Evolutionary conservation across 306 rosid species (phyloP).

Genomic region (Vigna reflexopilosa): DNA sequence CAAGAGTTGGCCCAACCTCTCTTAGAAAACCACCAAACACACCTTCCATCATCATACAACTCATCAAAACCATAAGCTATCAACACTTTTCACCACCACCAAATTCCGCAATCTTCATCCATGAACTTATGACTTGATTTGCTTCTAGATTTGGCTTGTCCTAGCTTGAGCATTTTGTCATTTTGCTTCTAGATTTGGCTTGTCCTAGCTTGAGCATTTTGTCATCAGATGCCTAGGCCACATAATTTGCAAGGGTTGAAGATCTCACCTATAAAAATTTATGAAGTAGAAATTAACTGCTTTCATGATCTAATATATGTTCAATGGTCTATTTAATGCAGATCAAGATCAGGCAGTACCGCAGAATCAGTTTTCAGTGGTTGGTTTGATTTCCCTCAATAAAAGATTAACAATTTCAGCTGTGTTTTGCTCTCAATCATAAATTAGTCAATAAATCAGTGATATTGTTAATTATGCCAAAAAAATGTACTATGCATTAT

Average conservation of each 20-base stretch:
- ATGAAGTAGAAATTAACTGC: conserved; percentile 10
- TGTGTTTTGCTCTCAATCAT: conserved; percentile 30
- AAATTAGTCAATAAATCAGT: conserved; percentile 25
- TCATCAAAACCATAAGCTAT: too few species aligned
- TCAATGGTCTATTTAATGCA: conserved; percentile 33
- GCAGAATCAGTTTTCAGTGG: conserved; percentile 59
- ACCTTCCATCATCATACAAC: too few species aligned
- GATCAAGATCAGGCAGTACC: conserved; percentile 60
- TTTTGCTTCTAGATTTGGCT: too few species aligned
- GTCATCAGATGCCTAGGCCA: background rate
- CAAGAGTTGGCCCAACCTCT: too few species aligned
- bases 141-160: too few species aligned
- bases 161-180: too few species aligned
- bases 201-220: too few species aligned
- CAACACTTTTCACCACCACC: too few species aligned
- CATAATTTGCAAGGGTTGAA: conserved; percentile 30
- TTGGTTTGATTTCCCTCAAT: conserved; percentile 46
- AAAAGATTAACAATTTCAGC: conserved; percentile 18
- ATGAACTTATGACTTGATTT: too few species aligned
- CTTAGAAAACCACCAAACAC: too few species aligned
- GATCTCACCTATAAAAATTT: conserved; percentile 19
- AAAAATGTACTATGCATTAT: background rate
- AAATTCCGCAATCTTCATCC: too few species aligned
- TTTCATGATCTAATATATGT: conserved; percentile 39
- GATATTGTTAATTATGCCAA: conserved; percentile 33